phyloP scores from a whole-genome alignment of 257 asterid genomes.

The Solanum ahanhuiri region DNA sequence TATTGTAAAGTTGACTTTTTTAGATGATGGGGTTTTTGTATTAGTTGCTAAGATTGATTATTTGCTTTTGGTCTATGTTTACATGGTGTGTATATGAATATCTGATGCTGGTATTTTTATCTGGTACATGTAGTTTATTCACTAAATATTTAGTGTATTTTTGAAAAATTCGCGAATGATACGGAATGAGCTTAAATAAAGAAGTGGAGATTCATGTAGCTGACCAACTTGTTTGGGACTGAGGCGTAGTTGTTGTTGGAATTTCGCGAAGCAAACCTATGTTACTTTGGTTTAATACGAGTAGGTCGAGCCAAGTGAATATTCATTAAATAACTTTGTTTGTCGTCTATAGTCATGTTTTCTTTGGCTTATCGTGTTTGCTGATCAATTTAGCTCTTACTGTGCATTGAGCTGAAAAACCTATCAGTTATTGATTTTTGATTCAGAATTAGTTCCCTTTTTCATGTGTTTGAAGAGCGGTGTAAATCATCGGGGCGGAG shows the following conservation, averaged over 20 bases:
- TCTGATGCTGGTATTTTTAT: neutral
- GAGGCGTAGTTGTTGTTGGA: neutral
- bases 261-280: neutral
- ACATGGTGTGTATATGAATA: neutral
- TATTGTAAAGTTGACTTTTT: conserved; percentile 13
- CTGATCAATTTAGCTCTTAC: neutral
- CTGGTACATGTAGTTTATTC: neutral
- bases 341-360: neutral
- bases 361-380: neutral
- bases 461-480: too few species aligned
- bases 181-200: neutral
- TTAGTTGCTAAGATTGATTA: neutral
- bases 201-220: neutral
- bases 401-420: neutral
- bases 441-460: neutral
- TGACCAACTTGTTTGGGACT: neutral
- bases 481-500: neutral
- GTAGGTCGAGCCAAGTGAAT: neutral
- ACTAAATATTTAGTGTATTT: neutral
- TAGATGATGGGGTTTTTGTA: neutral
- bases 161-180: neutral
- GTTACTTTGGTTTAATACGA: neutral
- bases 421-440: neutral
- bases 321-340: neutral
- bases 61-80: neutral